phyloP scores from a whole-genome alignment of 306 rosid species.

The Castanea crenata region DNA sequence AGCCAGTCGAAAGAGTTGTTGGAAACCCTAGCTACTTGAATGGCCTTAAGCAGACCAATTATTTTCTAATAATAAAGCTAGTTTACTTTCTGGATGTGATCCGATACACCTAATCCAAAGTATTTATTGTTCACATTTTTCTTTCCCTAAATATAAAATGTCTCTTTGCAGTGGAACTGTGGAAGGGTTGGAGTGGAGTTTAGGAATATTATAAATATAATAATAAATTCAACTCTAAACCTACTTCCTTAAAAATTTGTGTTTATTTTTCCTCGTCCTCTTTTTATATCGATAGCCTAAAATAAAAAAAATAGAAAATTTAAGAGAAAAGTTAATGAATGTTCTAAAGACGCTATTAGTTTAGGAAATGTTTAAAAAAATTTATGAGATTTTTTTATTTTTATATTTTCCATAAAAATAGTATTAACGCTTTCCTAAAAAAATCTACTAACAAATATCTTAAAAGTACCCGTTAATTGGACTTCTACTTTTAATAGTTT shows the following conservation, averaged over 20 bases:
- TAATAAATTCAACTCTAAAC: background rate
- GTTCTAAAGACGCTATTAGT: no score
- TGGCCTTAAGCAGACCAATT: constrained; percentile 16
- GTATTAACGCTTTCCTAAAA: no score
- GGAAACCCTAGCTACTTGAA: constrained; percentile 43
- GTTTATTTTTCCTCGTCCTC: background rate
- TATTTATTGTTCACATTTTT: constrained; percentile 9
- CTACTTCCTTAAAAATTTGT: background rate
- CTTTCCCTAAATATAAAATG: background rate
- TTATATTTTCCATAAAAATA: no score
- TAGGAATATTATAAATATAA: background rate
- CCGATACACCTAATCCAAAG: constrained; percentile 53
- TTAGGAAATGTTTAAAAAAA: no score
- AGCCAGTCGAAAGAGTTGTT: constrained; percentile 42
- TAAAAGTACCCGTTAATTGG: no score
- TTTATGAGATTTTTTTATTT: no score
- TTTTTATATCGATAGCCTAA: background rate
- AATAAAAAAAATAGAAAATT: background rate
- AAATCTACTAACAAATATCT: no score
- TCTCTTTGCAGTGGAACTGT: constrained; percentile 18
- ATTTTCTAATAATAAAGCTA: constrained; percentile 1
- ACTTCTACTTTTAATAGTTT: no score
- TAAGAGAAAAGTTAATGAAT: no score
- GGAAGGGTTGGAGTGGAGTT: constrained; percentile 8
- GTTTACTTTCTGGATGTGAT: constrained; percentile 18